Base-by-base conservation (phyloP, 495 filamentous ascomycete genomes). In the Penicillium coprophilum region DNA sequence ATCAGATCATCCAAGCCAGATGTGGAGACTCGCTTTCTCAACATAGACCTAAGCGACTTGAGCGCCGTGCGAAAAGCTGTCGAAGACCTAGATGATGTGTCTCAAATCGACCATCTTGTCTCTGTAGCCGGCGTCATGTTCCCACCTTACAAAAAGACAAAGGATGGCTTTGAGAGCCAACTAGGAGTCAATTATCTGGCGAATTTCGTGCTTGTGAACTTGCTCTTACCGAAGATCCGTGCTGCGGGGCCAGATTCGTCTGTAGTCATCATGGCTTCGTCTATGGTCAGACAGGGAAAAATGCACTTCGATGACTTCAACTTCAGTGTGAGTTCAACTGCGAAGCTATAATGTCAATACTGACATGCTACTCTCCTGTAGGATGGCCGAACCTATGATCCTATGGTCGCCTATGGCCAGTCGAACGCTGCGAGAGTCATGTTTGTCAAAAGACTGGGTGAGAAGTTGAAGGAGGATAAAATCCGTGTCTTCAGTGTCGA, bases 401-500 rank as follows among this genome's bases (percentile, higher is more conserved):
- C 56, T 3, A 48, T 51, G 38, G 36, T 39, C 34, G 63, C 59
- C 13, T 65, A 65, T 38, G 40, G 50, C 13, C 56, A 60, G 39
- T 65, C 63, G 9, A 65, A 63, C 23, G 56, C 53, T 11, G 63
- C 60, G 5, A n/a, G 63, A 23, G 53, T 56, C 6, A 65, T 65
- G 63, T 65, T 65, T 36, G 60, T 55, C 8, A 65, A 65, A 21
- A 48, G 39, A 24, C 49, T 65, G 6, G 56, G 55, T 9, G 50
- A 63, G 24, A 59, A 58, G 27, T 17, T 65, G 40, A 62, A 63
- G 45, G 15, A 13, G 6, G 48, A 63, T 15, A 36, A 48, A 5
- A 60, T 65, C 31, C 56, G 63, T 19, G 56, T 57, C 7, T 65
- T 52, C 19, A 65, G 63, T 27, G 46, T 65, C 40, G 63, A 65